Evolutionary conservation across 2,329 filamentous ascomycete species (phyloP).

Genomic region (Penicillium occitanis): DNA sequence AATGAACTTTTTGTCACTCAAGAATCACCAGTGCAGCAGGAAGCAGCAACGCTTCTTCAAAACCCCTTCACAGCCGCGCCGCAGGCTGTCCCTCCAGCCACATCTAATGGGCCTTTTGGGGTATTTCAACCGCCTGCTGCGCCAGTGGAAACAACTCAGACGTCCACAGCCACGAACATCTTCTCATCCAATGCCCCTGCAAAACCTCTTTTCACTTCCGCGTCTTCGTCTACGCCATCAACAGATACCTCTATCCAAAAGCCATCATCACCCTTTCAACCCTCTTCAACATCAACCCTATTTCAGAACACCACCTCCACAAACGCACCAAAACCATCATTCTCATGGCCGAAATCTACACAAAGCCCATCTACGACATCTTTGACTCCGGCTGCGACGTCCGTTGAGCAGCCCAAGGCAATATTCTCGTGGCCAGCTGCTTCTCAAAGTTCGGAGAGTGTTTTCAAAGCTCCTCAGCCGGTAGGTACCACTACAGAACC

Average conservation of each 20-base stretch:
- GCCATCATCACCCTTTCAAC: slow-evolving; percentile 1
- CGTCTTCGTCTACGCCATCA: not conserved
- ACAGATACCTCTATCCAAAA: not conserved
- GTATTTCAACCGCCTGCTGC: not conserved
- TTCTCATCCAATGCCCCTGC: not conserved
- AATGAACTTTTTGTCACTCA: slow-evolving; percentile 41
- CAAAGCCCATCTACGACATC: not conserved
- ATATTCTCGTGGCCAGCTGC: slow-evolving; percentile 10
- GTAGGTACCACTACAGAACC: not conserved
- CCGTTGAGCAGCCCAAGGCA: slow-evolving; percentile 5
- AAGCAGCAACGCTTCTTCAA: not conserved
- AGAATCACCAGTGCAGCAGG: slow-evolving; percentile 29
- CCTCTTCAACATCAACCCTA: not conserved
- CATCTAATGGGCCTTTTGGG: not conserved
- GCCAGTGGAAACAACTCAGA: not conserved
- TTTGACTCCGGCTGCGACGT: not conserved
- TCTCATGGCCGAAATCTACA: slow-evolving; percentile 5
- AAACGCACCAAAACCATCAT: not conserved
- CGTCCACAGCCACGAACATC: not conserved
- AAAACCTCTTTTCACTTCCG: slow-evolving; percentile 4
- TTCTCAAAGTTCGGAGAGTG: slow-evolving; percentile 6
- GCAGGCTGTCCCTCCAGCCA: not conserved
- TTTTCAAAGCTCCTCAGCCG: not conserved
- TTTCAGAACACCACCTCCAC: not conserved
- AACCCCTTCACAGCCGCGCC: not conserved